Conservation (phyloP, 306 rosid genomes). For the Sophora flavescens region DNA sequence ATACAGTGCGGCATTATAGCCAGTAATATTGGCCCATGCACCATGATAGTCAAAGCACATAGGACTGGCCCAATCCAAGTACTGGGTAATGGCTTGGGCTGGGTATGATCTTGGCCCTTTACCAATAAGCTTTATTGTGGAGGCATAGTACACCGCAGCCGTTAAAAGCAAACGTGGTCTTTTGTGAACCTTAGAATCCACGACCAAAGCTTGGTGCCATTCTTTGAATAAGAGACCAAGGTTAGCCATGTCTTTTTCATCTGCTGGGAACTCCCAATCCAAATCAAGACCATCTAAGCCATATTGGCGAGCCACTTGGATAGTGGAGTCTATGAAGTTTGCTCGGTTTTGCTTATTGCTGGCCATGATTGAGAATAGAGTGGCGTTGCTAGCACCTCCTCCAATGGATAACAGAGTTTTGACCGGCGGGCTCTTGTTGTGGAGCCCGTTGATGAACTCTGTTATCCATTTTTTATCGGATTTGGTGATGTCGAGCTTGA, state of each 20-base stretch:
- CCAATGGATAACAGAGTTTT: conserved; percentile 75
- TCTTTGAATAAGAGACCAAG: conserved; percentile 59
- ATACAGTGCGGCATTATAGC: conserved; percentile 60
- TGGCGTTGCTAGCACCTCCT: conserved; percentile 66
- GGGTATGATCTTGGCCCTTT: conserved; percentile 60
- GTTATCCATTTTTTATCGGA: conserved; percentile 47
- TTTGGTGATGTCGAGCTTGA: conserved; percentile 50
- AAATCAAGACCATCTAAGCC: conserved; percentile 81
- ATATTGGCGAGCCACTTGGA: conserved; percentile 61
- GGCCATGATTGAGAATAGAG: conserved; percentile 63
- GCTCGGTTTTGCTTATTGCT: conserved; percentile 41
- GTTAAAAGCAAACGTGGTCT: conserved; percentile 65
- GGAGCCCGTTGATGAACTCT: conserved; percentile 56
- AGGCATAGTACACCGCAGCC: conserved; percentile 69
- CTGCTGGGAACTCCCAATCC: conserved; percentile 82
- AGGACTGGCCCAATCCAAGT: conserved; percentile 74
- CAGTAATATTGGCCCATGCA: conserved; percentile 64
- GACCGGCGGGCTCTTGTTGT: conserved; percentile 50
- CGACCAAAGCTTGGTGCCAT: conserved; percentile 60
- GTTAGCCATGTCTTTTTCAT: conserved; percentile 67
- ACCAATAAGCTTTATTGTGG: conserved; percentile 44
- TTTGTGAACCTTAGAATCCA: conserved; percentile 36
- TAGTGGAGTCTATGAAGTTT: conserved; percentile 70
- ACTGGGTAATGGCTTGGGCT: conserved; percentile 47
- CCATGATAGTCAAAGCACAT: conserved; percentile 90